phyloP scores from a whole-genome alignment of 2,329 filamentous ascomycete genomes.

The Fusarium nisikadoi region DNA sequence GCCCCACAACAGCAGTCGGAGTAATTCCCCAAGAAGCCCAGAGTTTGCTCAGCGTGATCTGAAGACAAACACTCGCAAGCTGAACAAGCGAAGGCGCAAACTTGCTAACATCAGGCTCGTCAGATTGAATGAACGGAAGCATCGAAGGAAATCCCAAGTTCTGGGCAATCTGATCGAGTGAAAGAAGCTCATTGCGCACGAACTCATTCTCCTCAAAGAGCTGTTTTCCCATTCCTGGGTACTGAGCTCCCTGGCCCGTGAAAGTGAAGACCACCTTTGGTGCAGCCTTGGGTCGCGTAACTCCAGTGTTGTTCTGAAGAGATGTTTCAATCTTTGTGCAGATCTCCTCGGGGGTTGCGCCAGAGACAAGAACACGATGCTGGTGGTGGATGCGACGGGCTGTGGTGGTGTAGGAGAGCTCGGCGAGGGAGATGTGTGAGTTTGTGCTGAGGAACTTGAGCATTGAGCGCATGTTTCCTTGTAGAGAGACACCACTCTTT shows the following conservation, averaged over 20 bases:
- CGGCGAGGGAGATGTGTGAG: slow-evolving; percentile 49
- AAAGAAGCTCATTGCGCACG: slow-evolving; percentile 49
- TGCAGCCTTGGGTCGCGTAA: slow-evolving; percentile 20
- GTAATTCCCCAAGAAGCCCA: slow-evolving; percentile 54
- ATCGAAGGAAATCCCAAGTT: slow-evolving; percentile 53
- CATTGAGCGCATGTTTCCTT: slow-evolving; percentile 19
- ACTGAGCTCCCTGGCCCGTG: slow-evolving; percentile 57
- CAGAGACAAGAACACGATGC: slow-evolving; percentile 57
- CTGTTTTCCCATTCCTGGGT: slow-evolving; percentile 47
- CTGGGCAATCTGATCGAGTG: slow-evolving; percentile 46
- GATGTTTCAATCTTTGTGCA: slow-evolving; percentile 17
- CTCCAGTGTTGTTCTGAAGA: slow-evolving; percentile 10
- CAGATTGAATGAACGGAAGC: slow-evolving; percentile 16
- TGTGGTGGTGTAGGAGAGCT: slow-evolving; percentile 60
- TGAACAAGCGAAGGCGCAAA: slow-evolving; percentile 47
- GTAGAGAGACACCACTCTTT: slow-evolving; percentile 14
- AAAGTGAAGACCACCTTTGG: slow-evolving; percentile 52
- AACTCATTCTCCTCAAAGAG: slow-evolving; percentile 47
- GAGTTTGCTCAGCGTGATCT: slow-evolving; percentile 56
- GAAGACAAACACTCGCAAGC: slow-evolving; percentile 51
- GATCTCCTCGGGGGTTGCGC: neutral
- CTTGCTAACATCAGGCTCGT: slow-evolving; percentile 23
- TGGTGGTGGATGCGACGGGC: slow-evolving; percentile 46
- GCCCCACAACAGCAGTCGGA: slow-evolving; percentile 59
- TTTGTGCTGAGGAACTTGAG: slow-evolving; percentile 39